Evolutionary conservation across 192 early-diverging fungal species (phyloP), one percentile per base, ranked within the genome.

Genomic region (Backusella macrospora): DNA sequence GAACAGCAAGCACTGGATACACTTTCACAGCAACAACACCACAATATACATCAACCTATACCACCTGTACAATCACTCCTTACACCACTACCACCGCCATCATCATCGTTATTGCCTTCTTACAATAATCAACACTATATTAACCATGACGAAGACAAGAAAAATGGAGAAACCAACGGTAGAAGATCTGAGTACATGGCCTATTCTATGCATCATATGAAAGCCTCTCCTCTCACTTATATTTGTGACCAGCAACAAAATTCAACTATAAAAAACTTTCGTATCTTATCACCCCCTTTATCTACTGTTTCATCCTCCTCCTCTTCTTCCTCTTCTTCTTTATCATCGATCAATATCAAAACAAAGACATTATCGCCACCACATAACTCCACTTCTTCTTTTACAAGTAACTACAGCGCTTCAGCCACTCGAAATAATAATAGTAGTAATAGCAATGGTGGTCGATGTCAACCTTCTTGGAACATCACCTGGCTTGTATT

Each of bases 401-500:
- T 10, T 26, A 59, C 21, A 23, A 23, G 18, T 59, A 59, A 26
- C 5, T 26, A 7, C 9, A 59, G n/a, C 18, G 23, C 52, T 12
- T 59, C 7, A 12, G 52, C 52, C 26, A 13, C 12, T 59, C 52
- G 21, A 23, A 59, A 26, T 4, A 59, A 59, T 5, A 8, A 34
- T 34, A 34, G 2, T 34, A 34, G 29, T 34, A 34, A 2, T 34
- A 34, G 29, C 29, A 34, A 34, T 34, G 29, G 29, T 34, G 29
- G 29, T 34, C 29, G 29, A 1, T 1, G 21, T 23, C 52, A 18
- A 16, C 37, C 71, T 18, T 45, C 40, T 37, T 75, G 65, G 15
- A 75, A 80, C 42, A 73, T 65, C 42, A 74, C 74, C 0, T 80
- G 78, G 78, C 73, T 80, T 14, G 73, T 80, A 12, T 80, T 80